These are phyloP conservation scores for Sclerotinia trifoliorum DNA, from an alignment of 2,329 filamentous ascomycete genomes.

Conservation along the genomic window DNA sequence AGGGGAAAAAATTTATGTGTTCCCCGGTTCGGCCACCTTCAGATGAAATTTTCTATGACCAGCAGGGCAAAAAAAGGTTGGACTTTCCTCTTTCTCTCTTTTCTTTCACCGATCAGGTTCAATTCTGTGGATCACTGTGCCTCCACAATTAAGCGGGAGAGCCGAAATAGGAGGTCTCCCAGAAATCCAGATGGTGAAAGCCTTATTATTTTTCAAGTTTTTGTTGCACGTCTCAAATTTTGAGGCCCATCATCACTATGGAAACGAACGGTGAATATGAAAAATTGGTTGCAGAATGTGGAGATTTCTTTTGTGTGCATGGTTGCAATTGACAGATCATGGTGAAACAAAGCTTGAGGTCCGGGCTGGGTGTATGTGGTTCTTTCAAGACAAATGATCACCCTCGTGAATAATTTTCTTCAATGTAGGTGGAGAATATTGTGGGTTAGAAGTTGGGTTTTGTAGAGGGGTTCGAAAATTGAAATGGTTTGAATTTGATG, in stretches of 20 bases:
- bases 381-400: constrained; percentile 2
- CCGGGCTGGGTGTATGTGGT: background rate
- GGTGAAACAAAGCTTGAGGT: background rate
- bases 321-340: constrained; percentile 14
- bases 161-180: constrained; percentile 1
- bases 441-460: background rate
- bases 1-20: background rate
- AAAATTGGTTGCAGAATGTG: background rate
- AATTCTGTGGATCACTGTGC: background rate
- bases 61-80: background rate
- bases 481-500: background rate
- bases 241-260: background rate
- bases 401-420: background rate
- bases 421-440: background rate
- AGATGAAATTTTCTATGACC: constrained; percentile 10
- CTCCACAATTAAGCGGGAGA: constrained; percentile 2
- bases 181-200: background rate
- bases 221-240: background rate
- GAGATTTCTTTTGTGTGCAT: background rate
- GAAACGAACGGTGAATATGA: constrained; percentile 3
- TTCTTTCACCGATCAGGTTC: constrained; percentile 3
- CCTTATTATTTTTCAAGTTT: background rate
- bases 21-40: background rate
- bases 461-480: background rate
- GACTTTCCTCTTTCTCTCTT: background rate